These are phyloP conservation scores for Cynanchum wilfordii DNA, from an alignment of 257 asterid species.

Conservation along the genomic window DNA sequence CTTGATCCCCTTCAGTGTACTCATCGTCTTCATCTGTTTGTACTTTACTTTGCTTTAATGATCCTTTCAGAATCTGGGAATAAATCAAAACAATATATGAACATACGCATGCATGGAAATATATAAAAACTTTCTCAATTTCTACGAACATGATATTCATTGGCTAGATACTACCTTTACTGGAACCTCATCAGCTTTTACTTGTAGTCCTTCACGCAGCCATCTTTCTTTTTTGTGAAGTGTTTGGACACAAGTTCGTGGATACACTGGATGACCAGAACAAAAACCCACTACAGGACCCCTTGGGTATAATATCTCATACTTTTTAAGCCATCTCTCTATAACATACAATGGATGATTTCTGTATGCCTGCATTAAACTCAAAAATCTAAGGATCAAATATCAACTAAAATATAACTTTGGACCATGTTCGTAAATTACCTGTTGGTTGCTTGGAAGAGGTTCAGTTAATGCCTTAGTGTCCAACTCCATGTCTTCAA, in stretches of 20 bases:
- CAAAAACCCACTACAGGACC: conserved; percentile 84
- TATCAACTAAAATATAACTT: not conserved
- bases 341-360: conserved; percentile 77
- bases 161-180: conserved; percentile 52
- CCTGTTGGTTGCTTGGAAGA: conserved; percentile 97
- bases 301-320: conserved; percentile 73
- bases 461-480: conserved; percentile 96
- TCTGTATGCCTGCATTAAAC: conserved; percentile 68
- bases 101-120: conserved; percentile 5
- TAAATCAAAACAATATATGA: conserved; percentile 8
- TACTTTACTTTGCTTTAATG: conserved; percentile 47
- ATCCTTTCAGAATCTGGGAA: conserved; percentile 56
- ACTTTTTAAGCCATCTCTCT: conserved; percentile 86
- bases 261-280: conserved; percentile 86
- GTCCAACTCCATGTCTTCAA: conserved; percentile 94
- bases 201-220: conserved; percentile 86
- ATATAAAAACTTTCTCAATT: not conserved
- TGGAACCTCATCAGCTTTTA: conserved; percentile 77
- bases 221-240: conserved; percentile 75
- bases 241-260: conserved; percentile 79
- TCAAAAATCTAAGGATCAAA: conserved; percentile 16
- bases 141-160: conserved; percentile 18
- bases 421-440: conserved; percentile 19
- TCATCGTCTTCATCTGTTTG: conserved; percentile 45
- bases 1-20: conserved; percentile 32